phyloP scores from a whole-genome alignment of 2,329 filamentous ascomycete genomes.

The Thelonectria olida region DNA sequence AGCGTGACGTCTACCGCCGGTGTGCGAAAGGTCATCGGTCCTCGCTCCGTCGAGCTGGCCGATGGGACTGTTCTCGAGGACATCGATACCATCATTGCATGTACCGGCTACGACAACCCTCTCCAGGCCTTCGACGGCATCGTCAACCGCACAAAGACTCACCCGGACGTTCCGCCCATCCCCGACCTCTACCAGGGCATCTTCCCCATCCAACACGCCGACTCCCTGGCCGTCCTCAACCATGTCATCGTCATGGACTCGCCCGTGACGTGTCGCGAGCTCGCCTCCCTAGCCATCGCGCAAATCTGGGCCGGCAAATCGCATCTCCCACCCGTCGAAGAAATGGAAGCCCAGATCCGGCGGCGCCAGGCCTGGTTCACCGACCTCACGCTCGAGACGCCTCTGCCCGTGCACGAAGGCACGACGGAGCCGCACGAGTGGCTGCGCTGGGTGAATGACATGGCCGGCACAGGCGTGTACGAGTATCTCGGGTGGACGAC shows the following conservation, averaged over 20 bases:
- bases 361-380: constrained; percentile 25
- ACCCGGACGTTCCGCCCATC: constrained; percentile 33
- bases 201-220: constrained; percentile 50
- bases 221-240: constrained; percentile 52
- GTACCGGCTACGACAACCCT: constrained; percentile 44
- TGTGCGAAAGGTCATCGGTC: constrained; percentile 28
- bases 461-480: constrained; percentile 51
- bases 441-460: constrained; percentile 48
- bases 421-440: constrained; percentile 43
- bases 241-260: constrained; percentile 45
- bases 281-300: constrained; percentile 51
- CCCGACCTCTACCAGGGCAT: constrained; percentile 52
- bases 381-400: constrained; percentile 15
- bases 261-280: constrained; percentile 48
- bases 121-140: constrained; percentile 31
- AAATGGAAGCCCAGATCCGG: constrained; percentile 44
- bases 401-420: constrained; percentile 27
- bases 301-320: constrained; percentile 52
- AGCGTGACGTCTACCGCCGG: constrained; percentile 15
- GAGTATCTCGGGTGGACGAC: constrained; percentile 51
- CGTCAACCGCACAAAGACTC: constrained; percentile 6
- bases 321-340: constrained; percentile 42
- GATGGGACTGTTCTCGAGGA: constrained; percentile 37
- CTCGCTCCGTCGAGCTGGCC: constrained; percentile 33
- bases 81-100: constrained; percentile 43